Conservation (phyloP, 2,329 filamentous ascomycete genomes). For the Ceratocystis cacaofunesta region DNA sequence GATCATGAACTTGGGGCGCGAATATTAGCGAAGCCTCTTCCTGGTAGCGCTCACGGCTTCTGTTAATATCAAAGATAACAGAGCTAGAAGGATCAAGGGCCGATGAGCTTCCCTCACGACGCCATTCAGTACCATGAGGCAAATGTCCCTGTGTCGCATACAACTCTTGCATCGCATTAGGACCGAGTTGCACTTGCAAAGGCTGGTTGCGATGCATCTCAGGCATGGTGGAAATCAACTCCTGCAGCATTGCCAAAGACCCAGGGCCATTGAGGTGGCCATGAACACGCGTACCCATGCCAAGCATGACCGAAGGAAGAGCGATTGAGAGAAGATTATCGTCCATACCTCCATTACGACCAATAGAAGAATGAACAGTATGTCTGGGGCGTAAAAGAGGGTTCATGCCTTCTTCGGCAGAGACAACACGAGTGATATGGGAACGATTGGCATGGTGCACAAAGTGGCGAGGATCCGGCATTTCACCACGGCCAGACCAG, state of each 20-base stretch:
- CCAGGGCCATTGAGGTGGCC: conserved; percentile 27
- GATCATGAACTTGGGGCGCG: conserved; percentile 45
- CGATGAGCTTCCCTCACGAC: conserved; percentile 29
- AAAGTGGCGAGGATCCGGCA: conserved; percentile 3
- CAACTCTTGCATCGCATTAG: conserved; percentile 36
- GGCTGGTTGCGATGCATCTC: conserved; percentile 32
- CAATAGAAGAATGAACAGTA: conserved; percentile 30
- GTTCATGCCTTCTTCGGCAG: conserved; percentile 67
- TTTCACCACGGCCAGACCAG: conserved; percentile 8
- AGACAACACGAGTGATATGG: conserved; percentile 23
- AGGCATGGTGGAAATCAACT: conserved; percentile 41
- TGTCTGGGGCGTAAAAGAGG: conserved; percentile 60
- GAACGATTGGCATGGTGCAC: conserved; percentile 1
- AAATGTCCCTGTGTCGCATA: conserved; percentile 25
- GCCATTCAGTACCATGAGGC: conserved; percentile 32
- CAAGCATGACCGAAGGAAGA: conserved; percentile 33
- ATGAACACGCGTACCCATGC: conserved; percentile 16
- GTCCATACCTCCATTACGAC: conserved; percentile 33
- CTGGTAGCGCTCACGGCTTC: conserved; percentile 66
- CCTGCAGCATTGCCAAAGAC: conserved; percentile 41
- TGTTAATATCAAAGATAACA: conserved; percentile 55
- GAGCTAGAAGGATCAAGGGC: conserved; percentile 55
- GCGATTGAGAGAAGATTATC: conserved; percentile 32
- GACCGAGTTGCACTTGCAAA: conserved; percentile 46
- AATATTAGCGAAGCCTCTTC: conserved; percentile 85